phyloP scores from a whole-genome alignment of 345 rosid species.

The Passiflora organensis region DNA sequence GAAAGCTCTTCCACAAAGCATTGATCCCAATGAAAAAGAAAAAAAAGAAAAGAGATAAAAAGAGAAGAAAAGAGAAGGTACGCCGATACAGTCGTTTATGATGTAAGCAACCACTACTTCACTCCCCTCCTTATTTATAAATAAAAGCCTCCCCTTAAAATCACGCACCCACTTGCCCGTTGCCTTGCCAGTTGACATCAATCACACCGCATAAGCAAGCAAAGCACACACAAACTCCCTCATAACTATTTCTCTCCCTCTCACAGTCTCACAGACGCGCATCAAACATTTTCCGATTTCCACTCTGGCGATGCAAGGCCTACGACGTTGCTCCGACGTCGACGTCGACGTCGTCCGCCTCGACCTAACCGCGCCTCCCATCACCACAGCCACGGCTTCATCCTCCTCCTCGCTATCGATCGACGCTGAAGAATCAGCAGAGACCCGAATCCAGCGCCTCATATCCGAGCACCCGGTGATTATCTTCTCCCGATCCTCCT shows the following conservation, averaged over 20 bases:
- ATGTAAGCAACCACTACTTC: slow-evolving; percentile 44
- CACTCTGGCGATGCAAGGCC: slow-evolving; percentile 63
- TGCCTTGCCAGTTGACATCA: slow-evolving; percentile 32
- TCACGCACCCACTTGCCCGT: slow-evolving; percentile 14
- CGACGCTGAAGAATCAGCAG: slow-evolving; percentile 71
- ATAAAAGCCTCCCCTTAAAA: slow-evolving; percentile 14
- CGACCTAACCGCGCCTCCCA: slow-evolving; percentile 38
- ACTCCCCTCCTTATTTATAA: slow-evolving; percentile 17
- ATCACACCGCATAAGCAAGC: neutral
- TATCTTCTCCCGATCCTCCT: slow-evolving; percentile 78
- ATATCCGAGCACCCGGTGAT: slow-evolving; percentile 86
- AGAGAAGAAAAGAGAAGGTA: neutral
- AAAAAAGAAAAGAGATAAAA: neutral
- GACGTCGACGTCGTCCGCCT: slow-evolving; percentile 37
- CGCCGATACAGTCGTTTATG: slow-evolving; percentile 35
- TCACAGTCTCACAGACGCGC: too few relatives aligned
- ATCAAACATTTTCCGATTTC: neutral
- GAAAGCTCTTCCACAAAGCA: neutral
- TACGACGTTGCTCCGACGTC: slow-evolving; percentile 45
- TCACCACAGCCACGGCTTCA: slow-evolving; percentile 28
- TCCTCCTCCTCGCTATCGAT: slow-evolving; percentile 52
- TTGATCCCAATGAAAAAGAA: slow-evolving; percentile 6
- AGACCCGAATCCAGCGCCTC: slow-evolving; percentile 69
- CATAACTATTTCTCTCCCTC: slow-evolving; percentile 8
- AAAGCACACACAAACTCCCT: neutral